Conservation (phyloP, 176 grass and related monocot species). For the Carex parvula region DNA sequence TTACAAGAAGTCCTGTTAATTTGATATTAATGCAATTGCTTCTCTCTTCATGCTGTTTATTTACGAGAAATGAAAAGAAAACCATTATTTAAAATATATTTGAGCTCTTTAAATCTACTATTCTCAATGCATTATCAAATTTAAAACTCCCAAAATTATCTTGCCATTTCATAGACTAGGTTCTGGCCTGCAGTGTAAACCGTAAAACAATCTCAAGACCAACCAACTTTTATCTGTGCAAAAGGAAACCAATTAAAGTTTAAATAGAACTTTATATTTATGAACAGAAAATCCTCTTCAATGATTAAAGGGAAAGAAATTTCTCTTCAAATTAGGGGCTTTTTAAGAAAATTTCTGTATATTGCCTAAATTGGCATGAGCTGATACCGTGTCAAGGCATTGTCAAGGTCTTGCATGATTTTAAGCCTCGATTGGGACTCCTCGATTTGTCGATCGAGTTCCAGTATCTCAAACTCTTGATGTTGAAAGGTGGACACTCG, state of each 20-base stretch:
- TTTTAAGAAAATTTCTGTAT: background rate
- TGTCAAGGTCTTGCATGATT: slow-evolving; percentile 43
- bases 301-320: background rate
- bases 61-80: background rate
- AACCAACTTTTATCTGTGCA: background rate
- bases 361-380: background rate
- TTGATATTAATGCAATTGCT: background rate
- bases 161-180: background rate
- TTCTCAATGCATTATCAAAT: background rate
- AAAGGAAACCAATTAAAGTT: background rate
- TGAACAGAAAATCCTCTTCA: background rate
- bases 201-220: background rate
- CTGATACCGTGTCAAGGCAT: slow-evolving; percentile 49
- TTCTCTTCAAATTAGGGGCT: slow-evolving; percentile 12
- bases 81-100: background rate
- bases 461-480: slow-evolving; percentile 18
- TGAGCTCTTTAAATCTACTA: background rate
- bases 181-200: background rate
- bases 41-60: background rate
- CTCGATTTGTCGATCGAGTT: slow-evolving; percentile 53
- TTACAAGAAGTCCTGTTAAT: background rate
- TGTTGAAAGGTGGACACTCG: slow-evolving; percentile 3
- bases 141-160: background rate
- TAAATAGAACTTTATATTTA: background rate
- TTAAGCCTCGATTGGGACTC: slow-evolving; percentile 36